Evolutionary conservation across 2,329 filamentous ascomycete species (phyloP), one percentile per base, ranked within the genome.

Genomic region (Colletotrichum echinochloae): DNA sequence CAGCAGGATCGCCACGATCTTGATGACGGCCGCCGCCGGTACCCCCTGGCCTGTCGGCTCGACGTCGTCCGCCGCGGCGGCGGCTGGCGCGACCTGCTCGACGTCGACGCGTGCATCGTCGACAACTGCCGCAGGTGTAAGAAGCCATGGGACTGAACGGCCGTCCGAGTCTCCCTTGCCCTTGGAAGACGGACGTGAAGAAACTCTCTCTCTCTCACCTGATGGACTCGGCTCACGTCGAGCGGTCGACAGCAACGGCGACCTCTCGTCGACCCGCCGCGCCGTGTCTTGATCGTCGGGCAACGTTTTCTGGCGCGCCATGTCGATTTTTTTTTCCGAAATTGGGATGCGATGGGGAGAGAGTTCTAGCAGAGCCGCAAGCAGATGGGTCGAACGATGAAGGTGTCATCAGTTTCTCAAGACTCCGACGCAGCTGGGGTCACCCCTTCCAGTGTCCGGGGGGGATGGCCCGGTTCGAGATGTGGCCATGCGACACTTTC

Each of bases 1-100:
- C 9, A 77, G 61, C 49, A 77, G 59, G 3, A 76, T 75, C 37
- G 75, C 73, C 0, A 78, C 70, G 5, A 75, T 74, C 70, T 73
- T 71, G 30, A 75, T n/a, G 5, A 76, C 74, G 16, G 60, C 54
- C 28, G 39, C 49, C 14, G 59, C 52, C n/a, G 55, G 59, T 8
- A 35, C 56, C 26, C 41, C 37, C 20, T 37, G 9, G 14, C 28
- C 46, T 18, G 46, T 33, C 4, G 37, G 23, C 28, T 61, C 60
- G 30, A 28, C 37, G 49, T 64, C 37, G 2, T 60, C 56, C n/a
- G n/a, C 2, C 23, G 35, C 48, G 33, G 39, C 3, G 30, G 51
- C 48, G 18, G 60, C 35, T 41, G 67, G 39, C 16, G 66, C 66
- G 26, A 37, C 64, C 23, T 63, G 62, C 48, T 72, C 70, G 39